Evolutionary conservation across 1,284 basidiomycete genomes (phyloP).

Genomic region (Schizophyllum amplum): DNA sequence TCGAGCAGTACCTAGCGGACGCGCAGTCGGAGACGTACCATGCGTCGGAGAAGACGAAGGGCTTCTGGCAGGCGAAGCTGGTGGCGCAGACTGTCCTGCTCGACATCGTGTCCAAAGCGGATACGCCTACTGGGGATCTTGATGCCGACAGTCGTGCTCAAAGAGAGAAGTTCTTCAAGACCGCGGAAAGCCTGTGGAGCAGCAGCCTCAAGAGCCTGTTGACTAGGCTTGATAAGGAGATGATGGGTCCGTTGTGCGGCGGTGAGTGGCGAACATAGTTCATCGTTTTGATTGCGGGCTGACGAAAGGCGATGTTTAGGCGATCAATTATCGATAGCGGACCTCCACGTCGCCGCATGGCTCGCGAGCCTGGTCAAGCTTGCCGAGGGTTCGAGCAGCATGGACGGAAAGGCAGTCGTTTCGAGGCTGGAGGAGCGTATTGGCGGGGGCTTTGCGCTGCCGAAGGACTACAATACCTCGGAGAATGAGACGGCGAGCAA

Average conservation of each 20-base stretch:
- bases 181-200: conserved; percentile 28
- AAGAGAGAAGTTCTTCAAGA: conserved; percentile 42
- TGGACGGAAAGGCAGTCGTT: conserved; percentile 42
- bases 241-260: conserved; percentile 66
- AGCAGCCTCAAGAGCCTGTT: conserved; percentile 23
- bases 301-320: conserved; percentile 35
- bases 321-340: conserved; percentile 73
- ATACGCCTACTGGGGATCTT: conserved; percentile 34
- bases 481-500: conserved; percentile 30
- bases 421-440: conserved; percentile 43
- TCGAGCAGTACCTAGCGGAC: conserved; percentile 47
- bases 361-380: conserved; percentile 54
- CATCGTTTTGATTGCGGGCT: conserved; percentile 20
- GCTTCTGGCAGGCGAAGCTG: conserved; percentile 49
- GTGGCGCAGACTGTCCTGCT: conserved; percentile 35
- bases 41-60: conserved; percentile 54
- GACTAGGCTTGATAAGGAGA: conserved; percentile 40
- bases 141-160: conserved; percentile 39
- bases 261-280: conserved; percentile 35
- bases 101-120: conserved; percentile 36
- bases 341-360: conserved; percentile 78
- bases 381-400: conserved; percentile 39
- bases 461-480: conserved; percentile 31
- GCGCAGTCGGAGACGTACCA: conserved; percentile 36
- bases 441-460: conserved; percentile 36